Evolutionary conservation across 106 monocot species (phyloP).

Genomic region (Agapanthus africanus): DNA sequence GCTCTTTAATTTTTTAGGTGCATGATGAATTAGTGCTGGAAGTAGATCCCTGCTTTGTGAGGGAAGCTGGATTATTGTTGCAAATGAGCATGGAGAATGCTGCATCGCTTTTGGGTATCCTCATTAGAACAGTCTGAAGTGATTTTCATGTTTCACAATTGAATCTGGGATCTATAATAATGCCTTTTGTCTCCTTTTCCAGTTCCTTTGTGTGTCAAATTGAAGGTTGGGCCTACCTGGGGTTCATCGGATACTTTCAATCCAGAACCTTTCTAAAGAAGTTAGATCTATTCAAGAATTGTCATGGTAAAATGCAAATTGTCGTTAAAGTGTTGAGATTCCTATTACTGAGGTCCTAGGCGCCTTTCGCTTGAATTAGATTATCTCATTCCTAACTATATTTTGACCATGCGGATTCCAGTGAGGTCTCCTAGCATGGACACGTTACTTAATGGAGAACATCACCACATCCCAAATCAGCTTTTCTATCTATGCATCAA

Average conservation of each 20-base stretch:
- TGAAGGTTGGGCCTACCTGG: constrained; percentile 89
- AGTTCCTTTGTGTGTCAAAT: constrained; percentile 82
- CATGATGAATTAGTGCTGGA: constrained; percentile 96
- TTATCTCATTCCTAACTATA: background rate
- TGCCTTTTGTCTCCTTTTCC: constrained; percentile 16
- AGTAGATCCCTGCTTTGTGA: constrained; percentile 50
- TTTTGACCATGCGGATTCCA: background rate
- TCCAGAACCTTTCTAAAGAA: constrained; percentile 1
- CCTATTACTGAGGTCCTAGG: background rate
- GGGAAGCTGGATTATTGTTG: constrained; percentile 60
- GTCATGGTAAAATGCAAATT: background rate
- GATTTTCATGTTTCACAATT: background rate
- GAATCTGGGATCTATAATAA: background rate
- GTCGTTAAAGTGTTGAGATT: background rate
- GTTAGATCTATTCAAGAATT: background rate
- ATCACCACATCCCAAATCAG: background rate
- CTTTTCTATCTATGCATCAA: background rate
- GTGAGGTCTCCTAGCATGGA: background rate
- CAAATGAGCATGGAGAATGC: constrained; percentile 78
- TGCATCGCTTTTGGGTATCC: constrained; percentile 65
- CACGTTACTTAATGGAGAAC: background rate
- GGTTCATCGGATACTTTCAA: constrained; percentile 70
- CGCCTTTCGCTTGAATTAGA: background rate
- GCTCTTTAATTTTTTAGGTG: constrained; percentile 29
- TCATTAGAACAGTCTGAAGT: background rate